A percentile compares a stretch with the other conserved stretches of the same genome.
Evolutionary conservation across 2,329 filamentous ascomycete species (phyloP).

Genomic region (Sclerotinia borealis): DNA sequence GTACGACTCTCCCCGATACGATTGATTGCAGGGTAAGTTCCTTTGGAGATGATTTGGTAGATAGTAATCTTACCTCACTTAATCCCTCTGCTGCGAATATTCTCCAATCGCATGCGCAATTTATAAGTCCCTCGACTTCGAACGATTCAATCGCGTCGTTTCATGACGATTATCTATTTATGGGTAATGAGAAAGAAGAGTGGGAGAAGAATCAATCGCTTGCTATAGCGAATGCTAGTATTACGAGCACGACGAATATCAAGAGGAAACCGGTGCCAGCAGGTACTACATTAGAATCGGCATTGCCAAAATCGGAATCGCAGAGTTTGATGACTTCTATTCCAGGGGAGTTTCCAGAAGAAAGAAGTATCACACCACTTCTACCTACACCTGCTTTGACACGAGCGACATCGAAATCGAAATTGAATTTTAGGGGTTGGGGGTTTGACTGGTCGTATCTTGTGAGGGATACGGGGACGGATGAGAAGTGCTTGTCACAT

Average conservation of each 20-base stretch:
- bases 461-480: conserved; percentile 8
- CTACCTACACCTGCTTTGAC: not conserved
- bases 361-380: conserved; percentile 16
- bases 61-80: conserved; percentile 16
- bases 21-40: conserved; percentile 19
- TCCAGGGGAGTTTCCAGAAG: conserved; percentile 8
- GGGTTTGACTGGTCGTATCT: conserved; percentile 24
- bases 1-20: conserved; percentile 6
- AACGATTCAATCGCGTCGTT: conserved; percentile 14
- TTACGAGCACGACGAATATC: conserved; percentile 8
- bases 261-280: conserved; percentile 18
- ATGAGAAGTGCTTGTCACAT: conserved; percentile 11
- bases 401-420: not conserved
- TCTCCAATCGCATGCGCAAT: conserved; percentile 3
- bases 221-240: not conserved
- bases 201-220: conserved; percentile 5
- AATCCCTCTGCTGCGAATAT: conserved; percentile 9
- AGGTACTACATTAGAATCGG: not conserved
- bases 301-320: conserved; percentile 3
- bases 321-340: conserved; percentile 1
- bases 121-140: not conserved
- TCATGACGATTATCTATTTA: conserved; percentile 11
- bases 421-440: conserved; percentile 12
- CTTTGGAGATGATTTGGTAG: conserved; percentile 19
- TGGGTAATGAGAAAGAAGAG: conserved; percentile 8